Evolutionary conservation across 1,139 yeast genomes (phyloP), one percentile per base, ranked within the genome.

Genomic region (Candida gigantensis): DNA sequence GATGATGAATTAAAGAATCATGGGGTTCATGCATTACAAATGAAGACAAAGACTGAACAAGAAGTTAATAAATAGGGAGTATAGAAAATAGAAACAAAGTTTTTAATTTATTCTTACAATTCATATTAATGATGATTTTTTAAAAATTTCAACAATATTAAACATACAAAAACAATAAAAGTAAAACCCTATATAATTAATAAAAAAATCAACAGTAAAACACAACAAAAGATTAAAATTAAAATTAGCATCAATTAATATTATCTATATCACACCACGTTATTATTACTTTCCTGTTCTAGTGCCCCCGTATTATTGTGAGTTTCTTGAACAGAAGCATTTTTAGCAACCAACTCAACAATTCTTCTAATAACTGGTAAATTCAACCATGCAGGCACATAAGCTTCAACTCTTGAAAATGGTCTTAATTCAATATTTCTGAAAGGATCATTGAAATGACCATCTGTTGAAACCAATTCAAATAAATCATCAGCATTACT

Each of bases 351-450:
- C 51, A 92, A 72, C 58, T 89, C 97, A 28, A 90, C 88, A 37
- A 92, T 81, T 60, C 94, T 76, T 68, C 95, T 84, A 32, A 94
- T 82, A 26, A 79, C 83, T 30, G 97, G 97, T 47, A 89, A 79
- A 48, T 84, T 87, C 63, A 90, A 71, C 88, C 95, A 86, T 2
- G 95, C 94, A 28, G 99, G 99, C 44, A 94, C 95, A 55, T 90
- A 92, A 2, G 97, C 95, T 64, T 92, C 97, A 35, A 94, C 90
- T 56, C 89, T 78, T 40, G 87, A 80, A 61, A 92, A 82, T 38
- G 88, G 90, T 52, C 98, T 78, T 33, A 94, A 83, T 42, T 79
- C 85, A 39, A 88, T 84, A 44, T 81, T 76, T 68, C 95, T 88
- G 61, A 90, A 92, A 46, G 94, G 94, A 65, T 84, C 94, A 42